These are phyloP conservation scores for Pleurotus tuber-regium DNA, from an alignment of 768 basidiomycete genomes.

Conservation along the genomic window DNA sequence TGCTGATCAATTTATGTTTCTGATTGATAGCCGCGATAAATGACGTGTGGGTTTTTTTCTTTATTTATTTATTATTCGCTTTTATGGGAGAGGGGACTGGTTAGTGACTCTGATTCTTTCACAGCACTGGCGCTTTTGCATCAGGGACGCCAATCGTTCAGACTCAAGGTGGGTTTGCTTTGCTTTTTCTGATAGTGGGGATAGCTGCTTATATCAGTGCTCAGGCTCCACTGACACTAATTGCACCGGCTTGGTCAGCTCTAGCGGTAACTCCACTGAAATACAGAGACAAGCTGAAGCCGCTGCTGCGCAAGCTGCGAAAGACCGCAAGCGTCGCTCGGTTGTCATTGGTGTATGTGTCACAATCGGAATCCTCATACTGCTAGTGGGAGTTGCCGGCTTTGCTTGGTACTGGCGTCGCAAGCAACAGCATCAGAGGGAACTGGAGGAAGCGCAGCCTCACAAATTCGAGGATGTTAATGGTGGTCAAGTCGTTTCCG, in stretches of 20 bases:
- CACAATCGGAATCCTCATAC: conserved; percentile 21
- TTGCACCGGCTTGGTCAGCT: conserved; percentile 27
- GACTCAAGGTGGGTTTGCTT: conserved; percentile 13
- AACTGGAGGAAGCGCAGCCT: conserved; percentile 2
- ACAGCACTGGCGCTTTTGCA: conserved; percentile 31
- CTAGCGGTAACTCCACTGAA: conserved; percentile 21
- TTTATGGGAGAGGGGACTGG: too few species aligned
- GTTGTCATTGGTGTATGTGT: conserved; percentile 31
- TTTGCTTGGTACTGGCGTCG: conserved; percentile 16
- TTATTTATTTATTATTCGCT: too few species aligned
- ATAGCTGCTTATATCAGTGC: not conserved
- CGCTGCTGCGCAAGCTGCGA: conserved; percentile 15
- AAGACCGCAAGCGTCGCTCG: conserved; percentile 17
- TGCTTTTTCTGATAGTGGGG: not conserved
- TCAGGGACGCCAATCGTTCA: conserved; percentile 19
- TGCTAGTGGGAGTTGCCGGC: conserved; percentile 23
- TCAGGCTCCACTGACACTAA: conserved; percentile 26
- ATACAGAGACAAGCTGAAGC: conserved; percentile 7
- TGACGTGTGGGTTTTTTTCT: conserved; percentile 43
- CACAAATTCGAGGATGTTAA: conserved; percentile 4
- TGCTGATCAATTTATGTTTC: conserved; percentile 2
- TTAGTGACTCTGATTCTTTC: not conserved
- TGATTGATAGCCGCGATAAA: conserved; percentile 31
- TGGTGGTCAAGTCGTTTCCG: conserved; percentile 6
- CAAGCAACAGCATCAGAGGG: conserved; percentile 12